Evolutionary conservation across 768 basidiomycete genomes (phyloP), one percentile per base, ranked within the genome.

Genomic region (Suillus fuscotomentosus): DNA sequence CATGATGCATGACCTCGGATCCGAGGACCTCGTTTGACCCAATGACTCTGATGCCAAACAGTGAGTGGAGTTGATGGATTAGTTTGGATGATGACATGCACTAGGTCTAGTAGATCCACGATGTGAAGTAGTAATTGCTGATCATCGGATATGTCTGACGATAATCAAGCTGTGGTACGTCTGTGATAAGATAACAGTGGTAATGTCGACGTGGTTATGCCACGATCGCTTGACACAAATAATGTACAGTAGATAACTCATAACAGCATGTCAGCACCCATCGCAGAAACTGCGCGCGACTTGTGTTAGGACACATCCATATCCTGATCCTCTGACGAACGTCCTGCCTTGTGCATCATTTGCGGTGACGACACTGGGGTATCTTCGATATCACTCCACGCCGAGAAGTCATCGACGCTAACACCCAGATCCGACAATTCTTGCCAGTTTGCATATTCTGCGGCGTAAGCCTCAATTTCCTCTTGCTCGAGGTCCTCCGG

Each of bases 401-500:
- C 45, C 5, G 68, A 64, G 43, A 67, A 62, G 45, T 71, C 69
- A 5, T 71, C 69, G 3, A 38, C 24, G 1, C 31, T 38, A 11
- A 69, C 56, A 22, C 77, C 74, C 20, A 86, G 67, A 68, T 84
- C 83, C 24, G 81, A 83, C 64, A 86, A 83, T 22, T 83, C 84
- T 2, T 76, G 80, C 1, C 81, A 39, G 0, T 78, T 77, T 2
- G 79, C 74, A 53, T 78, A 77, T 70, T 87, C 85, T 57, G 86
- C 84, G 0, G 86, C 88, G 67, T 88, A 86, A 22, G 81, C 86
- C 47, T 81, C 77, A 1, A 88, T 75, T 66, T 88, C 87, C 65
- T 83, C 86, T 59, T 86, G 82, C 9, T 85, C 83, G 10, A 83
- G 70, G 47, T 87, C 86, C 1, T 78, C 80, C 0, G 83, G 84